Evolutionary conservation across 2,329 filamentous ascomycete species (phyloP), one percentile per base, ranked within the genome.

Genomic region (Rachicladosporium sp.): DNA sequence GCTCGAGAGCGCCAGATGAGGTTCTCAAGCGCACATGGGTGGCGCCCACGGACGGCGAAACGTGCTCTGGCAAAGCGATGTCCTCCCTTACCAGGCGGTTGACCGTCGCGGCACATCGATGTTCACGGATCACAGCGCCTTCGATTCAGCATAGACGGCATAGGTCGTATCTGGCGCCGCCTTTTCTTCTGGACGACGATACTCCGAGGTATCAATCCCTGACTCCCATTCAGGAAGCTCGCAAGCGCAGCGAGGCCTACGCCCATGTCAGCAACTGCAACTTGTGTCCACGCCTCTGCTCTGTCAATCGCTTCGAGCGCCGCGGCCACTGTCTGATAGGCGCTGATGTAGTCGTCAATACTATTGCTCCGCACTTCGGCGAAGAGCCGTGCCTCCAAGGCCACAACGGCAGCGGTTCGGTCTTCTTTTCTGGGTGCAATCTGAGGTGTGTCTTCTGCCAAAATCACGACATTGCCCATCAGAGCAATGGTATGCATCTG

Each of bases 301-400:
- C 78, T 38, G 81, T 89, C 29, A 87, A 93, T 58, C 76, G 84
- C n/a, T 86, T 78, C 52, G 76, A 88, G 60, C 80, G 71, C 48
- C 84, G 81, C 1, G 85, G 84, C 10, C 71, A 82, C 53, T 93
- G 84, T 55, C 66, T 91, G 43, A 81, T 91, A 49, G 83, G 83
- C 10, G 70, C 71, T 1, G 71, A 80, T 43, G 82, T 77, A 41
- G 86, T 85, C 52, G 82, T 91, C 49, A 87, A 85, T 56, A 82
- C 83, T 6, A 85, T 93, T 48, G 84, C 83, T 42, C 85, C 84
- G 37, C 85, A 91, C 60, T 88, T 88, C 57, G 84, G 83, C 33
- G 83, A 89, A 39, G 78, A 93, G 57, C 81, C 84, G 0, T 91
- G 82, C 56, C 76, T 93, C 12, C 82, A 91, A 59, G 83, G 85